Percentiles rank a stretch among this genome's conserved stretches.
Conservation (phyloP, 116 monocot genomes). For the Phalaenopsis hybrid region DNA sequence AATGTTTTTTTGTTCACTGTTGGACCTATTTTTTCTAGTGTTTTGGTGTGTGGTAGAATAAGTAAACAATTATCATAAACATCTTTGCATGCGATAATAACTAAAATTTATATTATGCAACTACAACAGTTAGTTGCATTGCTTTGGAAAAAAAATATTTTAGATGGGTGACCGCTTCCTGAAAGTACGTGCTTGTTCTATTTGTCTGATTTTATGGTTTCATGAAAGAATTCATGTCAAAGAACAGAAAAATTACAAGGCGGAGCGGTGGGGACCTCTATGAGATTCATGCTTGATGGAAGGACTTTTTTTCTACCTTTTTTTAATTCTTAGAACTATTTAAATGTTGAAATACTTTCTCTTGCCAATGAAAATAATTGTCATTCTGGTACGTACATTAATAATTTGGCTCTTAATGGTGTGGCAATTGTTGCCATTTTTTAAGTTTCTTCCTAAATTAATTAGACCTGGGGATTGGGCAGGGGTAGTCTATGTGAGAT, state of each 20-base stretch:
- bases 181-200: background rate
- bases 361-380: background rate
- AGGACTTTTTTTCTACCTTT: background rate
- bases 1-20: background rate
- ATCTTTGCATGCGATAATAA: background rate
- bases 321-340: background rate
- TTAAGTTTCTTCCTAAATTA: no score
- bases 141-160: background rate
- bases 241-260: background rate
- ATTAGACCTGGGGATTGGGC: no score
- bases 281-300: background rate
- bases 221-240: background rate
- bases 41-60: background rate
- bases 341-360: slow-evolving; percentile 2
- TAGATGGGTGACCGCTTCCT: background rate
- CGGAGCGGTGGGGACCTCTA: background rate
- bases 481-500: background rate
- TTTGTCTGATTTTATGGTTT: background rate
- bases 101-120: background rate
- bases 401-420: background rate
- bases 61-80: background rate
- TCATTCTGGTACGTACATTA: background rate
- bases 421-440: background rate
- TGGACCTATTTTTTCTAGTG: background rate
- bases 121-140: background rate